phyloP scores from a whole-genome alignment of 2,329 filamentous ascomycete genomes.

The Cyphellophora europaea region DNA sequence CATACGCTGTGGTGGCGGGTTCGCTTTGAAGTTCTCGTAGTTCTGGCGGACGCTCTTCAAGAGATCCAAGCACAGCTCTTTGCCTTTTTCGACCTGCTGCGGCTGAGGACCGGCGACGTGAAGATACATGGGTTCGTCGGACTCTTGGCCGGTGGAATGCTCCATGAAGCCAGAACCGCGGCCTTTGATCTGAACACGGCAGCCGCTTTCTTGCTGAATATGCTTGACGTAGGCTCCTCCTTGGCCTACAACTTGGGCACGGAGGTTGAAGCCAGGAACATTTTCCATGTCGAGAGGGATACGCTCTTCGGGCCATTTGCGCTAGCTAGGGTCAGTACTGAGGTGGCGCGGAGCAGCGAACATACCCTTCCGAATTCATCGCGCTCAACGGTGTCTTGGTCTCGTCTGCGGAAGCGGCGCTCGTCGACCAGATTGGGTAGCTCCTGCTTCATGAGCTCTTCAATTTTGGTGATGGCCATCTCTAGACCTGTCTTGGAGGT shows the following conservation, averaged over 20 bases:
- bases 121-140: constrained; percentile 92
- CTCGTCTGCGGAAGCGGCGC: constrained; percentile 75
- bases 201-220: constrained; percentile 90
- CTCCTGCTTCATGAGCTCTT: constrained; percentile 93
- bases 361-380: constrained; percentile 83
- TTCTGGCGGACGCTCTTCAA: constrained; percentile 78
- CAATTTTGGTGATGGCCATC: constrained; percentile 73
- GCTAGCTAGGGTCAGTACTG: constrained; percentile 43
- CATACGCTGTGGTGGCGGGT: constrained; percentile 54
- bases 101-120: constrained; percentile 92
- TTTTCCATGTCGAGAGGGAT: constrained; percentile 87
- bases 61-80: constrained; percentile 80
- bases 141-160: constrained; percentile 75
- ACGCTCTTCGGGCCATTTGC: constrained; percentile 97
- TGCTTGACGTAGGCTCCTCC: constrained; percentile 96
- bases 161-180: constrained; percentile 92
- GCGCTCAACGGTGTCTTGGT: constrained; percentile 71
- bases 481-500: constrained; percentile 88
- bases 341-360: constrained; percentile 16
- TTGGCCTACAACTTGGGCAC: constrained; percentile 90
- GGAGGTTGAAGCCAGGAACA: constrained; percentile 87
- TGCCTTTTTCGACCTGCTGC: constrained; percentile 75
- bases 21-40: constrained; percentile 84
- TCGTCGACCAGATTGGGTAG: constrained; percentile 93
- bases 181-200: constrained; percentile 96